Evolutionary conservation across 768 basidiomycete species (phyloP).

Genomic region (Serendipita sp.): DNA sequence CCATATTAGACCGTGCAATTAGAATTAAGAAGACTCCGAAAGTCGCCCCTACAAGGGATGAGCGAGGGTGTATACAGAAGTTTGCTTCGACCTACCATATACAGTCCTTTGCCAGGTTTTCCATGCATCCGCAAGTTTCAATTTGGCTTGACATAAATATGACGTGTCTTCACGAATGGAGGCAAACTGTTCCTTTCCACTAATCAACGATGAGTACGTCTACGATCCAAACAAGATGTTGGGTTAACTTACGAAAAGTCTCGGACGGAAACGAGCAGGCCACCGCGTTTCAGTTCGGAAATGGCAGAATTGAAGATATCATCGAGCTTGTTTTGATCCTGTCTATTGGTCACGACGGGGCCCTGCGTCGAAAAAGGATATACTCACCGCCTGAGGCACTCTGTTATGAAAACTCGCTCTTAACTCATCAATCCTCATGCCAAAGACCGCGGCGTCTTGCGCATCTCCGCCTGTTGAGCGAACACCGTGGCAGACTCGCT

Average conservation of each 20-base stretch:
- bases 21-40: constrained; percentile 18
- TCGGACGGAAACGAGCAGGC: constrained; percentile 48
- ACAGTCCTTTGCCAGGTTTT: constrained; percentile 46
- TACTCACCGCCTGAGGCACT: neutral
- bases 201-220: constrained; percentile 17
- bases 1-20: constrained; percentile 27
- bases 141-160: constrained; percentile 45
- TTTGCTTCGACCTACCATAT: constrained; percentile 30
- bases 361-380: neutral
- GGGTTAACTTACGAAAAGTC: constrained; percentile 38
- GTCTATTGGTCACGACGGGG: neutral
- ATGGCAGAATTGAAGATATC: constrained; percentile 68
- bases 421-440: constrained; percentile 42
- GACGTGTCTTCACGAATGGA: constrained; percentile 52
- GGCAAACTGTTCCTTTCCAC: constrained; percentile 58
- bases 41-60: constrained; percentile 12
- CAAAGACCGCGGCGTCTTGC: constrained; percentile 65
- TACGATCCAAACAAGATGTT: neutral
- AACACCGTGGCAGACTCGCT: constrained; percentile 43
- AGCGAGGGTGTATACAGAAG: neutral
- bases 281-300: constrained; percentile 57
- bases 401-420: constrained; percentile 21
- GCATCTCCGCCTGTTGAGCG: constrained; percentile 30
- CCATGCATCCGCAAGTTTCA: constrained; percentile 54
- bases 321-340: constrained; percentile 14